These are phyloP conservation scores for Ganoderma sinense DNA, from an alignment of 1,284 basidiomycete genomes.

Conservation along the genomic window DNA sequence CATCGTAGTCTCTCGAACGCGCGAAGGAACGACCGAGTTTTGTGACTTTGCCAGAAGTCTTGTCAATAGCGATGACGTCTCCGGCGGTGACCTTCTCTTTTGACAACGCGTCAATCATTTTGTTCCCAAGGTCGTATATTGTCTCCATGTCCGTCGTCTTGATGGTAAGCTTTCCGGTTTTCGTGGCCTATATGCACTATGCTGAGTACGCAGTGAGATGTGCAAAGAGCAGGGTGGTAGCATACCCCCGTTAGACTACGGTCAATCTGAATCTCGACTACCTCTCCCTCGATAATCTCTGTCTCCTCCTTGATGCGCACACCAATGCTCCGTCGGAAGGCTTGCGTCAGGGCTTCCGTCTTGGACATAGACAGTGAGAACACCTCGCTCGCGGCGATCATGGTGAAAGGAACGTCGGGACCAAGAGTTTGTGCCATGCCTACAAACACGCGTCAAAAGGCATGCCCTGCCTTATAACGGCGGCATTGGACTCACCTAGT, in stretches of 20 bases:
- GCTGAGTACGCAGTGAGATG: neutral
- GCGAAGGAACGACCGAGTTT: constrained; percentile 97
- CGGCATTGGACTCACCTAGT: constrained; percentile 63
- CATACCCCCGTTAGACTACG: constrained; percentile 94
- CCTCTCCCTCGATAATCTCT: constrained; percentile 97
- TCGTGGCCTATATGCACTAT: constrained; percentile 76
- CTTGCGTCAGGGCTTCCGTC: constrained; percentile 97
- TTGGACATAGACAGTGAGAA: constrained; percentile 98
- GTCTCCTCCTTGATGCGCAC: constrained; percentile 98
- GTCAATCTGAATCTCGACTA: constrained; percentile 99
- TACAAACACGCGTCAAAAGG: constrained; percentile 39
- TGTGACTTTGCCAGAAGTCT: constrained; percentile 95
- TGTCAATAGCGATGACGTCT: constrained; percentile 97
- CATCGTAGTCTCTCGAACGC: constrained; percentile 96
- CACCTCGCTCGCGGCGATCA: constrained; percentile 96
- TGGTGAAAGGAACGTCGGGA: constrained; percentile 95
- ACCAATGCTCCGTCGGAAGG: constrained; percentile 94
- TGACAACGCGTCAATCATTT: constrained; percentile 98
- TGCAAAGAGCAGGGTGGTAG: constrained; percentile 26
- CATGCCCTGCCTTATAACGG: neutral
- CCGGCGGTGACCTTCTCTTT: constrained; percentile 98
- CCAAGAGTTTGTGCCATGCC: constrained; percentile 98
- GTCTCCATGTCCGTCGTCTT: constrained; percentile 99
- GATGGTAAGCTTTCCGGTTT: constrained; percentile 97
- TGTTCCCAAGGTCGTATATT: constrained; percentile 97